Evolutionary conservation across 139 green algal genomes (phyloP), one percentile per base, ranked within the genome.

Genomic region (Haematococcus lacustris): DNA sequence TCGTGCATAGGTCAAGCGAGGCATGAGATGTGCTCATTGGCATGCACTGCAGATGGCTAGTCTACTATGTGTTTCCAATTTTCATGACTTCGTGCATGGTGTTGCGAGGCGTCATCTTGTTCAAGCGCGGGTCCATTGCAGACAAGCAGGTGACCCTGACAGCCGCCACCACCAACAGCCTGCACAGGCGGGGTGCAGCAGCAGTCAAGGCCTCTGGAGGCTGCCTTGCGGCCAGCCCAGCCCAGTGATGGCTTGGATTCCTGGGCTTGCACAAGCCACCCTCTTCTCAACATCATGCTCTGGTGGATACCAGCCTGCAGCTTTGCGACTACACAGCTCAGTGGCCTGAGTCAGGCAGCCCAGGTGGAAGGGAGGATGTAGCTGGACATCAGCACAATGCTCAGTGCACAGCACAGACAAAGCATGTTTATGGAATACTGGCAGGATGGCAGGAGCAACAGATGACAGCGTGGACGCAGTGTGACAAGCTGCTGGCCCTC

Each of bases 61-160:
- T 97, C n/a, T 74, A 81, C 28, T 79, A 78, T 7, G 90, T 87
- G 30, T 97, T 97, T 66, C 91, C 91, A 5, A 69, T 93, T 33
- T 96, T 97, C 80, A 92, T 96, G 82, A 65, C 75, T 7, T 70
- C 86, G 3, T 86, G 88, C 2, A 73, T 78, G 23, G 65, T 88
- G 38, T 68, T 91, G 33, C 72, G 75, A 13, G 83, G 73, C 17
- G 80, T 96, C 32, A 77, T 96, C 21, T 71, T 93, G 21, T 97
- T 97, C 82, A 95, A 92, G 67, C 76, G 93, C 0, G 84, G 83
- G 28, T 72, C 32, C 61, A 85, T 92, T n/a, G 62, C 51, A 2
- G 81, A 95, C 61, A 93, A 94, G 59, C 80, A 96, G 59, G 86
- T 91, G 68, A 53, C 30, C 7, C 41, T 43, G 33, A 66, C 30